Evolutionary conservation across 495 filamentous ascomycete species (phyloP), one percentile per base, ranked within the genome.

Genomic region (Podospora comata): DNA sequence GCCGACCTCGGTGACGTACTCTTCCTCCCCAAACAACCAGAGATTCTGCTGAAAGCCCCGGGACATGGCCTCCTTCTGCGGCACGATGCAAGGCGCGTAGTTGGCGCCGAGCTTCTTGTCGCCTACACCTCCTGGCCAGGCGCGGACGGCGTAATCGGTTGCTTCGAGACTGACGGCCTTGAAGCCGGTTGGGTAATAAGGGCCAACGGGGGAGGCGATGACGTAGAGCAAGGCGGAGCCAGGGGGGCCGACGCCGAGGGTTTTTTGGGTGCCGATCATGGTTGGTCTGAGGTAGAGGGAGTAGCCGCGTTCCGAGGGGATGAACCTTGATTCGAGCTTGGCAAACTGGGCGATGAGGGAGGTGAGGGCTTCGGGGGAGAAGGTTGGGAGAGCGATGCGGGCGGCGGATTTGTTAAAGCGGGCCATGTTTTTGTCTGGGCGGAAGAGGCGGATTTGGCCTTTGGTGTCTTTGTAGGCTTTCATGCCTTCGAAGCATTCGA

Each of bases 41-140:
- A 99, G 83, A 78, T 98, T 98, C 85, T 99, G 95, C 79, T 99
- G 94, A 85, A 91, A 97, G 39, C 95, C 95, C 19, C 92, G 85
- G 68, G 85, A 88, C 30, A 94, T 93, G 19, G 95, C 95, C 77
- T 97, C 85, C 66, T 93, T 85, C 80, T 98, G 96, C 13, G 96
- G 95, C 27, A 96, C 81, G 69, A 99, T 93, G 79, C 94, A 97
- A 2, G 96, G 94, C 18, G 95, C 95, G 77, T 99, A 99, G 85
- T 99, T 99, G 68, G 93, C 94, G 68, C 95, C 95, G 20, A 99
- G 87, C 84, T 99, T 99, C 87, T 93, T 95, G 82, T 97, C 91
- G 72, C 95, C 95, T 9, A 97, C 93, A 73, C 95, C 95, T 65
- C 94, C 94, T 39, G 95, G 95, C 95, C 95, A 99, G 63, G 95